Percentiles rank a stretch among this genome's conserved stretches.
phyloP scores from a whole-genome alignment of 352 stramenopile species.

The Labyrinthula sp. region DNA sequence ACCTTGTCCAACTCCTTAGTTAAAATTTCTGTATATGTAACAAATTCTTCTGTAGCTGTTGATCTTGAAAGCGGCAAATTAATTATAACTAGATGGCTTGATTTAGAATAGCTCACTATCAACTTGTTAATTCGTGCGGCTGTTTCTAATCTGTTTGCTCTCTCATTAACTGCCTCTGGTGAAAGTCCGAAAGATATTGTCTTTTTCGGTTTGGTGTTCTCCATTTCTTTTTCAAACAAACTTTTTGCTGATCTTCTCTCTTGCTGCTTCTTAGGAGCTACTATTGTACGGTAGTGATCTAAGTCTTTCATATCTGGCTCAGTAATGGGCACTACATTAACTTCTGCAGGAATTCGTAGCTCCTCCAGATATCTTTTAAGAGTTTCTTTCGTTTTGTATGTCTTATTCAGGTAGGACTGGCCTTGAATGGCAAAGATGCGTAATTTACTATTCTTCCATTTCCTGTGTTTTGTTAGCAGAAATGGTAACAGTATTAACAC shows the following conservation, averaged over 20 bases:
- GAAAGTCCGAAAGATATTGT: too few species aligned
- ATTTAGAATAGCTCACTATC: constrained; percentile 12
- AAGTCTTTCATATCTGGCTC: constrained; percentile 17
- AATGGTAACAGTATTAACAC: constrained; percentile 28
- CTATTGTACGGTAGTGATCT: constrained; percentile 16
- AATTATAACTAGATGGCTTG: constrained; percentile 25
- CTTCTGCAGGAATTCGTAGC: constrained; percentile 17
- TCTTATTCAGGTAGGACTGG: too few species aligned
- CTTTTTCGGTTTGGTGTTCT: background rate
- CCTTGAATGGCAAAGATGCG: constrained; percentile 28
- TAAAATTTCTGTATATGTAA: constrained; percentile 27
- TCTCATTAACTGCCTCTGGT: background rate
- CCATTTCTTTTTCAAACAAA: background rate
- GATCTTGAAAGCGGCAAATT: constrained; percentile 21
- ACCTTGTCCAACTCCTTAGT: constrained; percentile 12
- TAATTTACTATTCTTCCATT: constrained; percentile 23
- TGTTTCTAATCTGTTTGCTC: constrained; percentile 14
- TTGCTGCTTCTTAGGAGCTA: background rate
- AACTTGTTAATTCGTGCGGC: constrained; percentile 15
- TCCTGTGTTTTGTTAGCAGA: constrained; percentile 16
- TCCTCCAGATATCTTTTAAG: constrained; percentile 14
- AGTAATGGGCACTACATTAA: constrained; percentile 26
- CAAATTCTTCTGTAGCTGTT: constrained; percentile 20
- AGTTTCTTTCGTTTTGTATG: background rate
- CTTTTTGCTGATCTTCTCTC: background rate